Conservation (phyloP, 306 rosid genomes). For the Cyamopsis tetragonoloba region DNA sequence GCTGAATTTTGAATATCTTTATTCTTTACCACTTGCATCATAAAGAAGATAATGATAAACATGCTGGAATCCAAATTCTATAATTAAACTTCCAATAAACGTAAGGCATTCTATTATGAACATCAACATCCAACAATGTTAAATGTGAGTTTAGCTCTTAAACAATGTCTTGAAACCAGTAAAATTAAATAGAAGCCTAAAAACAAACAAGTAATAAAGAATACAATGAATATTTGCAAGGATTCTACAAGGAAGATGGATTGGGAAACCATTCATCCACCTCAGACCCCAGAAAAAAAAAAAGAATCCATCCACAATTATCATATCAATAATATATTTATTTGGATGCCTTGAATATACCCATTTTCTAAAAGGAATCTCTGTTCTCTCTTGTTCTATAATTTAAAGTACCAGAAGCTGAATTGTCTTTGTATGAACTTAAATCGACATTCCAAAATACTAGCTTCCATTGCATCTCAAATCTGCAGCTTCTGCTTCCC, state of each 20-base stretch:
- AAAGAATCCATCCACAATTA: constrained; percentile 34
- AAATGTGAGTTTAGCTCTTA: constrained; percentile 17
- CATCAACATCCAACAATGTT: constrained; percentile 16
- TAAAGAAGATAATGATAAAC: background rate
- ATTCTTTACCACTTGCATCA: background rate
- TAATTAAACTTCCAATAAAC: constrained; percentile 3
- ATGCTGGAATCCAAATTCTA: background rate
- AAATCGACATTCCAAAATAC: constrained; percentile 7
- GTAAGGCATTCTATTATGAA: constrained; percentile 12
- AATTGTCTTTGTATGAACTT: background rate
- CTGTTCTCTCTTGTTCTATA: constrained; percentile 30
- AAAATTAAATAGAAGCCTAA: constrained; percentile 14
- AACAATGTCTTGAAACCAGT: constrained; percentile 16
- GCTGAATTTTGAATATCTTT: background rate
- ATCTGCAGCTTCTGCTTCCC: background rate
- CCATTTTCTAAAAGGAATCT: constrained; percentile 2
- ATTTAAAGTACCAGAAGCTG: background rate
- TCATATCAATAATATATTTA: constrained; percentile 36
- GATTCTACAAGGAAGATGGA: constrained; percentile 33
- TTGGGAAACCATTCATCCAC: constrained; percentile 25
- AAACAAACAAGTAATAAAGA: constrained; percentile 42
- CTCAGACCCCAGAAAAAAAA: constrained; percentile 29
- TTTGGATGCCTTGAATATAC: constrained; percentile 35
- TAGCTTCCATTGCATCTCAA: constrained; percentile 26
- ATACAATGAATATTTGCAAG: constrained; percentile 43